phyloP scores from a whole-genome alignment of 208 protist species.

The Leishmania braziliensis region DNA sequence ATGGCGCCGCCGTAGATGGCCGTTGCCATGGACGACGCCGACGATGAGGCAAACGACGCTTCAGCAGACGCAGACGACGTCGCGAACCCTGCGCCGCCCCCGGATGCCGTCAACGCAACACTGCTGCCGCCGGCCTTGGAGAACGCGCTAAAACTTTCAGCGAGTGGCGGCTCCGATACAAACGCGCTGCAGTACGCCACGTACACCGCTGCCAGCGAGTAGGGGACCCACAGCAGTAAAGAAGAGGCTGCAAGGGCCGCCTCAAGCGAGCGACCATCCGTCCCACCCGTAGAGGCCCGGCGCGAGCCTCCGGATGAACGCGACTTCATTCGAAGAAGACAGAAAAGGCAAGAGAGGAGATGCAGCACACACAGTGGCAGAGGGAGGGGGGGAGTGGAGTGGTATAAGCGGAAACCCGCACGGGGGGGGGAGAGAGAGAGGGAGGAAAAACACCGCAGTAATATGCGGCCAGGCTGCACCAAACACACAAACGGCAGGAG shows the following conservation, averaged over 20 bases:
- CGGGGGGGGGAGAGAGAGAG: too few species aligned
- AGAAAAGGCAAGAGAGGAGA: background rate
- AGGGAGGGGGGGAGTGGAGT: background rate
- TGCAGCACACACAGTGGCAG: background rate
- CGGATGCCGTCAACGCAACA: background rate
- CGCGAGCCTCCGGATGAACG: constrained; percentile 11
- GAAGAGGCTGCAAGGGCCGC: constrained; percentile 44
- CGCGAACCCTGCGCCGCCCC: constrained; percentile 6
- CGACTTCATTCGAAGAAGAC: constrained; percentile 12
- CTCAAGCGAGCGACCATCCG: constrained; percentile 34
- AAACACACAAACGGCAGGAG: background rate
- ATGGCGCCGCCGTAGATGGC: background rate
- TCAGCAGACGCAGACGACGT: background rate
- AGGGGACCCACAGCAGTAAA: constrained; percentile 70
- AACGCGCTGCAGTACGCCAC: constrained; percentile 65
- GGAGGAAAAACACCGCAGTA: background rate
- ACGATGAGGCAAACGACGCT: background rate
- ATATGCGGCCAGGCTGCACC: background rate
- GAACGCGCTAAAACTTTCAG: constrained; percentile 1
- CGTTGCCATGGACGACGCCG: background rate
- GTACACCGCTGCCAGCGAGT: constrained; percentile 65
- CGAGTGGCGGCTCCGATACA: constrained; percentile 20
- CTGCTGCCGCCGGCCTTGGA: background rate
- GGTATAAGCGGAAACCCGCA: background rate
- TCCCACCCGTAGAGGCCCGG: constrained; percentile 10